These are phyloP conservation scores for Pyrenophora teres DNA, from an alignment of 2,329 filamentous ascomycete genomes.

Conservation along the genomic window DNA sequence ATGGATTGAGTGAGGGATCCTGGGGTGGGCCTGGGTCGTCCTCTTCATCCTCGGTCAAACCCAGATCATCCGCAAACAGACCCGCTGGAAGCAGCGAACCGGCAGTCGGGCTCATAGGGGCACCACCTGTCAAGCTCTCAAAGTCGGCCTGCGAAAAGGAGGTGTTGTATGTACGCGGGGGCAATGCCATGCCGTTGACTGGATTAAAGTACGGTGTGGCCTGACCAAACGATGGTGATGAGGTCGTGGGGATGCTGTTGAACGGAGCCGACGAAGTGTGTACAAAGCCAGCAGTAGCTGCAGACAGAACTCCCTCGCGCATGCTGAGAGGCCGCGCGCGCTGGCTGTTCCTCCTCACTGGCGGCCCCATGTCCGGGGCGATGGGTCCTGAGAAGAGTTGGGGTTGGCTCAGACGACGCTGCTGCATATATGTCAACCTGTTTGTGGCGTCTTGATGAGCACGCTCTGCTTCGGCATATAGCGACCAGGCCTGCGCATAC, in stretches of 20 bases:
- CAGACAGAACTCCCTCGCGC: conserved; percentile 41
- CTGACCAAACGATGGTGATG: conserved; percentile 58
- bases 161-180: conserved; percentile 29
- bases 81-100: conserved; percentile 74
- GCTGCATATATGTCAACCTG: conserved; percentile 49
- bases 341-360: conserved; percentile 48
- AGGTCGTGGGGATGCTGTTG: conserved; percentile 53
- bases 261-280: conserved; percentile 50
- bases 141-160: conserved; percentile 65
- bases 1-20: conserved; percentile 31
- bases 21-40: conserved; percentile 36
- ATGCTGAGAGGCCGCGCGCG: conserved; percentile 48
- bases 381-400: conserved; percentile 44
- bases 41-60: conserved; percentile 48
- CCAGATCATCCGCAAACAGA: conserved; percentile 67
- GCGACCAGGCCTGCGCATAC: conserved; percentile 47
- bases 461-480: conserved; percentile 45
- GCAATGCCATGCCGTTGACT: conserved; percentile 65
- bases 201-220: conserved; percentile 61
- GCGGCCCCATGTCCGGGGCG: conserved; percentile 33
- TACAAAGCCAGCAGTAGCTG: conserved; percentile 41
- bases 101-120: conserved; percentile 77
- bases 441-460: conserved; percentile 47
- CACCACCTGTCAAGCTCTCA: conserved; percentile 64
- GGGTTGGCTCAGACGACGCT: conserved; percentile 47